Evolutionary conservation across 2,329 filamentous ascomycete genomes (phyloP), one percentile per base, ranked within the genome.

Genomic region (Furcasterigmium furcatum): DNA sequence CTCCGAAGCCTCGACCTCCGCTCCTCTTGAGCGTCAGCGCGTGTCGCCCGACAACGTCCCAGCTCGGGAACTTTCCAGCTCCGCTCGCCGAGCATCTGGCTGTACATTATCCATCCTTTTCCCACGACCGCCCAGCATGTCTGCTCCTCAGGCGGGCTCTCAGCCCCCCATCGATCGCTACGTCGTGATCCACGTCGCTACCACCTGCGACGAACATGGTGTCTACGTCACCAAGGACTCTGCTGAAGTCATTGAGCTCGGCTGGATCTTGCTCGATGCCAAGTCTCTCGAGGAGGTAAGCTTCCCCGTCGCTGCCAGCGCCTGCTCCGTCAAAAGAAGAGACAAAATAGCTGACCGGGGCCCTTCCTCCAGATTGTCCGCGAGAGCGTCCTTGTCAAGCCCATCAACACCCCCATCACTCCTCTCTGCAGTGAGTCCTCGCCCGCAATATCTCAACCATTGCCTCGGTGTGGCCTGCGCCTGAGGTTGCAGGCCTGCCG

Each of bases 191-290:
- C 94, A 99, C 71, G 92, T 97, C 63, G 94, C 94, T 53, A 99
- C 94, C 29, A 99, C 94, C 57, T 99, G 94, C 72, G 94, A 99
- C 69, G 94, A 99, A 70, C 94, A 99, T 72, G 94, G 94, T 52
- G 94, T 99, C 55, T 99, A 99, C 70, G 94, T 99, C 48, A 99
- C 94, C 49, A 97, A 97, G 73, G 94, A 99, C 72, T 97, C 94
- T 48, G 94, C 94, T 52, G 94, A 99, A 75, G 94, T 99, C 56
- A 99, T 99, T 69, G 94, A 99, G 80, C 80, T 99, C 64, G 94
- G 92, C 53, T 99, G 94, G 94, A 96, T 97, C 63, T 74, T 99
- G 61, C 79, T 96, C 52, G 91, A 96, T 66, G 87, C 90, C 55
- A 94, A 92, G 74, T 87, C 82, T 53, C 87, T 91, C 59, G 91